A percentile compares a stretch with the other conserved stretches of the same genome.
Conservation (phyloP, 768 basidiomycete genomes). For the Rhizopogon roseolus region DNA sequence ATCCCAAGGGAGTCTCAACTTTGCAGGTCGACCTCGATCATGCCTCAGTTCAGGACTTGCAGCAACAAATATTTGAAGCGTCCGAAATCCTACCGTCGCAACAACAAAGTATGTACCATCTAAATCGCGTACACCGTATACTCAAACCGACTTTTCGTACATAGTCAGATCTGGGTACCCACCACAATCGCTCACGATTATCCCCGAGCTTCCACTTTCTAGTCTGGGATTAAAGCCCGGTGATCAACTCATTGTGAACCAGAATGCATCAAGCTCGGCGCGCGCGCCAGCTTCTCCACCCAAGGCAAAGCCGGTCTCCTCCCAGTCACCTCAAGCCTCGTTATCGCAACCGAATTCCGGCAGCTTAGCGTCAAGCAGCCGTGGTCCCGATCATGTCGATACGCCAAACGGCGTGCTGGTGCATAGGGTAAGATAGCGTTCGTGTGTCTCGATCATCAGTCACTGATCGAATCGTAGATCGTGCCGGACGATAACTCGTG, state of each 20-base stretch:
- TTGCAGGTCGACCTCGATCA: slow-evolving; percentile 61
- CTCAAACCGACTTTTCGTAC: neutral
- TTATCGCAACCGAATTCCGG: slow-evolving; percentile 12
- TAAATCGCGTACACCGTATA: neutral
- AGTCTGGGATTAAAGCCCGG: slow-evolving; percentile 73
- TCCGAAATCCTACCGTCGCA: slow-evolving; percentile 71
- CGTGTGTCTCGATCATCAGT: neutral
- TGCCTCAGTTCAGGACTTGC: slow-evolving; percentile 70
- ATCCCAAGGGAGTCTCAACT: slow-evolving; percentile 80
- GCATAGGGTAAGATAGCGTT: slow-evolving; percentile 51
- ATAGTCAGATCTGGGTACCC: slow-evolving; percentile 85
- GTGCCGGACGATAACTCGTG: slow-evolving; percentile 99
- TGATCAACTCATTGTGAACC: slow-evolving; percentile 83
- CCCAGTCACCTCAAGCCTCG: slow-evolving; percentile 12
- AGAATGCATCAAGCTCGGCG: slow-evolving; percentile 20
- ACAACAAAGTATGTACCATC: slow-evolving; percentile 63
- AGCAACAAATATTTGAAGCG: slow-evolving; percentile 59
- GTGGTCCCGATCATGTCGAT: slow-evolving; percentile 53
- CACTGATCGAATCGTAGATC: slow-evolving; percentile 36
- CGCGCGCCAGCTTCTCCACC: slow-evolving; percentile 3
- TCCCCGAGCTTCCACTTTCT: slow-evolving; percentile 70
- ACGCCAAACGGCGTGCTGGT: slow-evolving; percentile 63
- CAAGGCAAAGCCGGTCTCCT: slow-evolving; percentile 5
- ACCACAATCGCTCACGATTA: slow-evolving; percentile 62
- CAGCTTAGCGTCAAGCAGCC: slow-evolving; percentile 12